Percentiles rank a stretch among this genome's conserved stretches.
Evolutionary conservation across 352 stramenopile genomes (phyloP).

Genomic region (Hyaloperonospora arabidopsidis): DNA sequence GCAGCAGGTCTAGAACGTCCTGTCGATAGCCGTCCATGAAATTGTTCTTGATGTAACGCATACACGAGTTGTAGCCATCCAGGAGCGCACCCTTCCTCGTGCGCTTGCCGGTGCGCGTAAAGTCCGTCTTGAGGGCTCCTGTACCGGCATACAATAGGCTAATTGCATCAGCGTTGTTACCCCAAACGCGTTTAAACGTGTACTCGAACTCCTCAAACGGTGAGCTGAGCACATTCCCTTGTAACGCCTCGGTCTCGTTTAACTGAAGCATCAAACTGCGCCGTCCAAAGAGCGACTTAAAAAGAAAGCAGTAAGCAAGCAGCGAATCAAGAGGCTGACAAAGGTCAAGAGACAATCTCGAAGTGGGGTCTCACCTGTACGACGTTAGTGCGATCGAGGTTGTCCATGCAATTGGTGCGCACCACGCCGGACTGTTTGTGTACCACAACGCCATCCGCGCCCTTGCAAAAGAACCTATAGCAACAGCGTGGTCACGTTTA

Average conservation of each 20-base stretch:
- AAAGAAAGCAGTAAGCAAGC: constrained; percentile 5
- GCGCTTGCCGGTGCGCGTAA: constrained; percentile 91
- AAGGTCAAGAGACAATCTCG: not conserved
- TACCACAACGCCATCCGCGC: constrained; percentile 34
- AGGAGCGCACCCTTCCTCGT: constrained; percentile 88
- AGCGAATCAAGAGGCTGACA: not conserved
- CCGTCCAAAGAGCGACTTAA: constrained; percentile 88
- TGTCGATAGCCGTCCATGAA: constrained; percentile 92
- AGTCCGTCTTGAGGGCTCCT: constrained; percentile 92
- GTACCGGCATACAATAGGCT: constrained; percentile 91
- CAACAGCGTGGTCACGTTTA: not conserved
- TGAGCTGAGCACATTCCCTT: constrained; percentile 63
- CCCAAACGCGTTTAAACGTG: constrained; percentile 89
- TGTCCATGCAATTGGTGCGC: constrained; percentile 98
- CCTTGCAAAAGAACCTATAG: constrained; percentile 53
- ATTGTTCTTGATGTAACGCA: constrained; percentile 95
- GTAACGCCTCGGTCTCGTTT: constrained; percentile 51
- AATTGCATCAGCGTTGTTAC: constrained; percentile 94
- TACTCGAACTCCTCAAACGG: constrained; percentile 59
- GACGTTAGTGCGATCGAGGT: constrained; percentile 90
- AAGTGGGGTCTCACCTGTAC: constrained; percentile 33
- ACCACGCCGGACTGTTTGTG: constrained; percentile 88
- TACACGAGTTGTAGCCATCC: constrained; percentile 91
- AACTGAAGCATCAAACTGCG: constrained; percentile 84
- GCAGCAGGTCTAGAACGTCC: constrained; percentile 90